Conservation (phyloP, 1,284 basidiomycete species). For the Leccinum fuscescens region DNA sequence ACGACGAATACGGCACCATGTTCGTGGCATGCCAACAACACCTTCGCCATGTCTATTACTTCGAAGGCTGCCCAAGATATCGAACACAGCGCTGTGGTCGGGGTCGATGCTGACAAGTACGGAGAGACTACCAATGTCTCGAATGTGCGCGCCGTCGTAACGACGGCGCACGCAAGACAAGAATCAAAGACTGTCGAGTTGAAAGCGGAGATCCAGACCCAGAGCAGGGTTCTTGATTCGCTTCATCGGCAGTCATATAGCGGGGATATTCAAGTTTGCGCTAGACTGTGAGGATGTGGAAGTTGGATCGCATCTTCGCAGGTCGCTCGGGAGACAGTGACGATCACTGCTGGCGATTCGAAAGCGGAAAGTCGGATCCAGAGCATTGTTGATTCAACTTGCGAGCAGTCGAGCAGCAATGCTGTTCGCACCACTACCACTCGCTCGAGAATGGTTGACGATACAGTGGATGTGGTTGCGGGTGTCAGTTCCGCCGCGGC, state of each 20-base stretch:
- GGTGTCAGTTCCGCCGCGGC: not conserved
- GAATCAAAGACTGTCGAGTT: not conserved
- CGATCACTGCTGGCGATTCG: not conserved
- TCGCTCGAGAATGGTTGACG: not conserved
- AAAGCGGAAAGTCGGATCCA: not conserved
- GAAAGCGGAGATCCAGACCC: not conserved
- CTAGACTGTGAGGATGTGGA: not conserved
- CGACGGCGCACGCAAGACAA: not conserved
- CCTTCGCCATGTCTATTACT: not conserved
- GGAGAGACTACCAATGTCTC: not conserved
- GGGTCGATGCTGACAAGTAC: not conserved
- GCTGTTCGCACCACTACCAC: not conserved
- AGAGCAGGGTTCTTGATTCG: not conserved
- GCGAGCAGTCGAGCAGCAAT: not conserved
- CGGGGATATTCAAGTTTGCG: not conserved
- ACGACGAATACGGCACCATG: not conserved
- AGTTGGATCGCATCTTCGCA: not conserved
- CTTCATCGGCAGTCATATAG: not conserved
- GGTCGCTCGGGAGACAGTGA: not conserved
- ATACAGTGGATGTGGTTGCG: not conserved
- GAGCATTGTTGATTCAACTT: not conserved
- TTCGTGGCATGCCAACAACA: not conserved
- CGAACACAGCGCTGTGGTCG: not conserved
- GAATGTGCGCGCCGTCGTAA: not conserved
- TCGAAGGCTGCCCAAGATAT: not conserved